Evolutionary conservation across 2,329 filamentous ascomycete genomes (phyloP), one percentile per base, ranked within the genome.

Genomic region (Botrytis sinoallii): DNA sequence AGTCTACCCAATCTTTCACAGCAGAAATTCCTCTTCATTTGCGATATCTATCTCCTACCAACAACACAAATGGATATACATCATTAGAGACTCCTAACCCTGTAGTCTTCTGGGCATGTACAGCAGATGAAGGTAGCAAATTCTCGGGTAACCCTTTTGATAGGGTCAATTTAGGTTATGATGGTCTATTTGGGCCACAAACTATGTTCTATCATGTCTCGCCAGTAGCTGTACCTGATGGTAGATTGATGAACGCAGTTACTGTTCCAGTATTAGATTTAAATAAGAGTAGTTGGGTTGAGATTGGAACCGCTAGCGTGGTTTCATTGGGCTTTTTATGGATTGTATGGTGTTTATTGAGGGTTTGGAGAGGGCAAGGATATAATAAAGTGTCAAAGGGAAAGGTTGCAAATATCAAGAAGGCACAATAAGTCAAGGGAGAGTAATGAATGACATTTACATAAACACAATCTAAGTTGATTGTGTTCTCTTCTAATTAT

Each of bases 71-170:
- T 4, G 90, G 90, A 4, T 85, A 88, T 76, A 81, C 83, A 3
- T 77, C 85, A 7, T 82, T 90, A 1, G 84, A 89, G n/a, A 82
- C 96, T 0, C 93, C 95, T 0, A 95, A 92, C 84, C 95, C 95
- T 0, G 88, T 89, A 0, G 88, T 98, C 0, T 98, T 98, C 84
- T 98, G 95, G 95, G 94, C 94, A 0, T 98, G 95, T 80, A 86
- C 88, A 12, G 88, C 91, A 0, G 87, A 89, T 16, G 87, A 89
- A 70, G 89, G 88, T 0, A 86, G 86, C 0, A 91, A 93, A 78
- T 93, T 95, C 82, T 82, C 88, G 0, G 88, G 86, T 8, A 97
- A 92, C 79, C 95, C 95, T 0, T 98, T 98, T 82, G 95, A 98
- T 81, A 86, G 93, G 9, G 84, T 87, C n/a, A 89, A 93, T 79